Evolutionary conservation across 179 eudicot species (phyloP).

Genomic region (Patellifolia procumbens): DNA sequence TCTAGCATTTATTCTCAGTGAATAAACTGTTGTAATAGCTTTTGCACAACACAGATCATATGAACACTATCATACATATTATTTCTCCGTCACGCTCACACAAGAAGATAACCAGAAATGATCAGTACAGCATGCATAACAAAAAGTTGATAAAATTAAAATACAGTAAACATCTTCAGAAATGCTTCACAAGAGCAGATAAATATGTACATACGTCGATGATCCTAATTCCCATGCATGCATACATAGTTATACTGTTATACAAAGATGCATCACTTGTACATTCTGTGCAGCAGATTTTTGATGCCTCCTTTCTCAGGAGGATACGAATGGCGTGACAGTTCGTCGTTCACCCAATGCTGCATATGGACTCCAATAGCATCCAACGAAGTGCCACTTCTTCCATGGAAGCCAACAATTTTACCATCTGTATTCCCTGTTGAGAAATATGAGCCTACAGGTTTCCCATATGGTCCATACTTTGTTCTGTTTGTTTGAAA

Average conservation of each 20-base stretch:
- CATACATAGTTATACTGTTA: background rate
- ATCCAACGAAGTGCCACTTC: slow-evolving; percentile 39
- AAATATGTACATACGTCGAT: background rate
- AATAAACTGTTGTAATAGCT: background rate
- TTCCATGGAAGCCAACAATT: slow-evolving; percentile 48
- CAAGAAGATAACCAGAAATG: background rate
- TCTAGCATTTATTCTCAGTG: background rate
- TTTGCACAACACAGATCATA: background rate
- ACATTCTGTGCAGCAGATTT: slow-evolving; percentile 25
- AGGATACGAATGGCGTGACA: slow-evolving; percentile 14
- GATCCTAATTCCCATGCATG: background rate
- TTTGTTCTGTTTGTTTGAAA: slow-evolving; percentile 39
- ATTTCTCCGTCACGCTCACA: too few species aligned
- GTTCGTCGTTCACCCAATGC: slow-evolving; percentile 29
- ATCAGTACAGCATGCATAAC: background rate
- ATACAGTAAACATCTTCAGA: background rate
- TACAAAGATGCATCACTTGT: background rate
- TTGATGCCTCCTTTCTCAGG: slow-evolving; percentile 31
- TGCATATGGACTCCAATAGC: slow-evolving; percentile 47
- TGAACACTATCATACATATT: background rate
- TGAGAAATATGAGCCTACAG: slow-evolving; percentile 33
- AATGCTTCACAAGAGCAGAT: background rate
- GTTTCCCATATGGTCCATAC: slow-evolving; percentile 46
- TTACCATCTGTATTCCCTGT: slow-evolving; percentile 31
- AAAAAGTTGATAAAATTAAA: background rate